A percentile compares a stretch with the other conserved stretches of the same genome.
Evolutionary conservation across 2,329 filamentous ascomycete genomes (phyloP).

Genomic region (Trichoderma sp.): DNA sequence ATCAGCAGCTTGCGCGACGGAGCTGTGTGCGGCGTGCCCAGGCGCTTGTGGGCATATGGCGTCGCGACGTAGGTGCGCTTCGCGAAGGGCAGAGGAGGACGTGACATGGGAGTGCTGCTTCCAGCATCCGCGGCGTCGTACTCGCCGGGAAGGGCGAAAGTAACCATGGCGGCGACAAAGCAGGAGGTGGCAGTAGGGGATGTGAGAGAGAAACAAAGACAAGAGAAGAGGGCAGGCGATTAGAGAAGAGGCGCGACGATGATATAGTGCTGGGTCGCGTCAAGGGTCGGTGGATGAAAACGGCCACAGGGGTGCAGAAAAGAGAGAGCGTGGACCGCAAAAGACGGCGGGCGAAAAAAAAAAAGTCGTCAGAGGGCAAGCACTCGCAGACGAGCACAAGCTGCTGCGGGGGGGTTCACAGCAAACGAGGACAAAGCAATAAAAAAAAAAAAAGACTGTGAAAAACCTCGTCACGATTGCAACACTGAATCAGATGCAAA

Average conservation of each 20-base stretch:
- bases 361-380: slow-evolving; percentile 1
- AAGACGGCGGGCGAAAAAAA: slow-evolving; percentile 13
- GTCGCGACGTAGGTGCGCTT: slow-evolving; percentile 49
- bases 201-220: not conserved
- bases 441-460: slow-evolving; percentile 2
- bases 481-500: slow-evolving; percentile 11
- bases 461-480: slow-evolving; percentile 15
- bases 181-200: not conserved
- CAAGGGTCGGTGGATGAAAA: slow-evolving; percentile 20
- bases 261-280: slow-evolving; percentile 22
- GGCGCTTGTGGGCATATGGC: slow-evolving; percentile 43
- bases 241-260: slow-evolving; percentile 15
- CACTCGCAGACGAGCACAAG: slow-evolving; percentile 12
- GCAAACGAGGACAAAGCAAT: not conserved
- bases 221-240: not conserved
- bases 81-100: slow-evolving; percentile 49
- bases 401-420: slow-evolving; percentile 4
- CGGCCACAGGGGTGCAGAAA: slow-evolving; percentile 10
- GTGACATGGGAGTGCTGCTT: slow-evolving; percentile 45
- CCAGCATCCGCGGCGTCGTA: slow-evolving; percentile 38
- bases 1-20: slow-evolving; percentile 44
- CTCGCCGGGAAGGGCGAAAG: slow-evolving; percentile 46
- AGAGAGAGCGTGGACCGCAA: slow-evolving; percentile 5
- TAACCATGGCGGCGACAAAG: slow-evolving; percentile 41
- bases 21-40: slow-evolving; percentile 46